These are phyloP conservation scores for Hypocreales sp. DNA, from an alignment of 2,329 filamentous ascomycete species.

Conservation along the genomic window DNA sequence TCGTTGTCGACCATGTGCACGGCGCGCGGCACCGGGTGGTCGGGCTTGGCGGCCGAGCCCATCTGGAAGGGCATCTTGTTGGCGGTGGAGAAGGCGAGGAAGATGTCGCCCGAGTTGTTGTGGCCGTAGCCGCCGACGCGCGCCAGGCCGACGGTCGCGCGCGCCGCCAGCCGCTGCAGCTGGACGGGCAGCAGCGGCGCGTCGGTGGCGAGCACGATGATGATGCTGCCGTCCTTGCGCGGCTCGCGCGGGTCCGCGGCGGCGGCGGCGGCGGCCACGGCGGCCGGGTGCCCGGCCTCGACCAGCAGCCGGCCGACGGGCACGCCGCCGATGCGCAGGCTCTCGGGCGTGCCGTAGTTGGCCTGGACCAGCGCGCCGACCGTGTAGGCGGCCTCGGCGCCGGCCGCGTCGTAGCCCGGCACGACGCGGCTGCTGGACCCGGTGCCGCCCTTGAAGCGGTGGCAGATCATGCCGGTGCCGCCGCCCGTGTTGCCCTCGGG, in stretches of 20 bases:
- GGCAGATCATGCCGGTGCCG: slow-evolving; percentile 53
- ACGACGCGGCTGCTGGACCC: slow-evolving; percentile 44
- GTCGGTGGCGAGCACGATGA: slow-evolving; percentile 17
- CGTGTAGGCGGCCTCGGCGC: slow-evolving; percentile 29
- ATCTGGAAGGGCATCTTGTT: slow-evolving; percentile 27
- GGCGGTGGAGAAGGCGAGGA: slow-evolving; percentile 50
- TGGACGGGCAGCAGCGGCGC: slow-evolving; percentile 15
- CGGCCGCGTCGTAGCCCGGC: slow-evolving; percentile 20
- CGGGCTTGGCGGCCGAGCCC: slow-evolving; percentile 20
- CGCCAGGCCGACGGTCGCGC: slow-evolving; percentile 44
- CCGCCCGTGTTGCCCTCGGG: slow-evolving; percentile 48
- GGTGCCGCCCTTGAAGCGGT: slow-evolving; percentile 52
- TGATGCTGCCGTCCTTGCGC: slow-evolving; percentile 18
- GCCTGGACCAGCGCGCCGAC: slow-evolving; percentile 48
- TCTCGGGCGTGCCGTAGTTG: slow-evolving; percentile 44
- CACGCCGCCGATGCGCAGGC: slow-evolving; percentile 43
- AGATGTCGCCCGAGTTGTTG: slow-evolving; percentile 51
- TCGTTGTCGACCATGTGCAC: slow-evolving; percentile 31
- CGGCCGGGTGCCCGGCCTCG: slow-evolving; percentile 8
- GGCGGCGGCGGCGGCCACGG: slow-evolving; percentile 1
- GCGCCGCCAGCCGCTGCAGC: slow-evolving; percentile 34
- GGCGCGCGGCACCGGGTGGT: slow-evolving; percentile 16
- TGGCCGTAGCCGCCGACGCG: slow-evolving; percentile 45
- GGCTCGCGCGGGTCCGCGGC: slow-evolving; percentile 8
- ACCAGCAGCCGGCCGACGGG: slow-evolving; percentile 43